Evolutionary conservation across 805 yeast species (phyloP).

Genomic region (Ogataea polymorpha): DNA sequence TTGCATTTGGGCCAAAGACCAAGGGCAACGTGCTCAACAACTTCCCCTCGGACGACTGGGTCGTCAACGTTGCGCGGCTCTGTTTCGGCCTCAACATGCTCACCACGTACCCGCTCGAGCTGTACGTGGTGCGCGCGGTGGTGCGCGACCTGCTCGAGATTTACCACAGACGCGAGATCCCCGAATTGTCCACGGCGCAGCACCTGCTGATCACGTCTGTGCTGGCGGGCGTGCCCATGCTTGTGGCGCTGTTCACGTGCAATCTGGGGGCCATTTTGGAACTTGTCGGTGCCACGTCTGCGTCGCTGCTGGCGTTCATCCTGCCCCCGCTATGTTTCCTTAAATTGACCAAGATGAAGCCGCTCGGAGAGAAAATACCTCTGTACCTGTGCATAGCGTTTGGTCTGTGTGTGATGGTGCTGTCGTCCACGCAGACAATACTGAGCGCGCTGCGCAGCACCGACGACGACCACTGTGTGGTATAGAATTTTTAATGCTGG

Average conservation of each 20-base stretch:
- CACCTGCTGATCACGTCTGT: slow-evolving; percentile 66
- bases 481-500: not conserved
- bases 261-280: slow-evolving; percentile 87
- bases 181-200: slow-evolving; percentile 35
- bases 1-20: slow-evolving; percentile 71
- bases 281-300: slow-evolving; percentile 89
- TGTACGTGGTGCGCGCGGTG: slow-evolving; percentile 87
- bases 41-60: slow-evolving; percentile 68
- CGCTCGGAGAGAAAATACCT: slow-evolving; percentile 47
- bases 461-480: slow-evolving; percentile 48
- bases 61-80: slow-evolving; percentile 82
- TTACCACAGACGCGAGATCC: slow-evolving; percentile 21
- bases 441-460: slow-evolving; percentile 38
- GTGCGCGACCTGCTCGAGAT: slow-evolving; percentile 54
- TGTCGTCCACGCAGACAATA: slow-evolving; percentile 77
- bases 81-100: slow-evolving; percentile 92
- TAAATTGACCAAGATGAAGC: slow-evolving; percentile 52
- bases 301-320: slow-evolving; percentile 88
- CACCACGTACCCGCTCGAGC: slow-evolving; percentile 86
- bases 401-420: slow-evolving; percentile 73
- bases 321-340: slow-evolving; percentile 83
- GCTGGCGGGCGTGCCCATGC: slow-evolving; percentile 67
- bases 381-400: slow-evolving; percentile 60
- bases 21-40: slow-evolving; percentile 88
- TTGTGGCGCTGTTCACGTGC: slow-evolving; percentile 75